Percentiles rank a stretch among this genome's conserved stretches.
phyloP scores from a whole-genome alignment of 2,329 filamentous ascomycete species.

The Botrytis deweyae region DNA sequence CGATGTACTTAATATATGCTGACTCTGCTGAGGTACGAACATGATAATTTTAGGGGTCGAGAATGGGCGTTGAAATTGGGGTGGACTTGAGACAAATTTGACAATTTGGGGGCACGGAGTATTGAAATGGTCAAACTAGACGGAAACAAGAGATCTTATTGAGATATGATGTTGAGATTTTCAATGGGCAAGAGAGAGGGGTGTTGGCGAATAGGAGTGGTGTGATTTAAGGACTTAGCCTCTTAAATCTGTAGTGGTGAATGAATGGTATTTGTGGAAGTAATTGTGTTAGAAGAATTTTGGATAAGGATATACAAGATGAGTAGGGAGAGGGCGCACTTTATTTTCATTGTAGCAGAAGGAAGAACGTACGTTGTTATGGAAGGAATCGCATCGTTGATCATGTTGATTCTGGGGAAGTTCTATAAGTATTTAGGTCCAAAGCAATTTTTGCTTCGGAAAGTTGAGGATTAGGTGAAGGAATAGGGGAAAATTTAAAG shows the following conservation, averaged over 20 bases:
- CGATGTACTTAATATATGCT: neutral
- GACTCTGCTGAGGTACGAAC: neutral
- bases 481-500: too few species aligned
- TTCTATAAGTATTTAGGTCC: too few species aligned
- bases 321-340: too few species aligned
- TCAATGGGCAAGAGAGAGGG: neutral
- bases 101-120: too few species aligned
- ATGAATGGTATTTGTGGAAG: neutral
- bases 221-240: neutral
- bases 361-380: too few species aligned
- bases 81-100: neutral
- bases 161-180: neutral
- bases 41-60: neutral
- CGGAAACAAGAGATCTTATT: neutral
- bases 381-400: too few species aligned
- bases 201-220: neutral
- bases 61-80: neutral
- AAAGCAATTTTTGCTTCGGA: too few species aligned
- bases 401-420: too few species aligned
- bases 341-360: too few species aligned
- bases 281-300: neutral
- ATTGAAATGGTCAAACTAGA: neutral
- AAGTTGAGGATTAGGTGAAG: too few species aligned
- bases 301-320: neutral
- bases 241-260: too few species aligned